phyloP scores from a whole-genome alignment of 495 filamentous ascomycete species.

The Neurospora tetrasperma region DNA sequence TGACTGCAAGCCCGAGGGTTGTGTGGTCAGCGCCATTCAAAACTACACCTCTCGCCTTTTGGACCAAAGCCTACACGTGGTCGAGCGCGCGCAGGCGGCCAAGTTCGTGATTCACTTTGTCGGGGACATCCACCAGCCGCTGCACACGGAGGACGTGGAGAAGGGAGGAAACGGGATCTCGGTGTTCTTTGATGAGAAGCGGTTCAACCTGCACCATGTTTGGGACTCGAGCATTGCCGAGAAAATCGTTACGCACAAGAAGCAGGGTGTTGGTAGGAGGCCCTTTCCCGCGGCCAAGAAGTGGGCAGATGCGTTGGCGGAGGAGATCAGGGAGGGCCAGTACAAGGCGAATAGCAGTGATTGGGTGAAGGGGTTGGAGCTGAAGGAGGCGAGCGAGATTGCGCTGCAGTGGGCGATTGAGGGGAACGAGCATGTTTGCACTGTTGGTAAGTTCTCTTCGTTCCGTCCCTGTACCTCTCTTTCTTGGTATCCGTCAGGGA shows the following conservation, averaged over 20 bases:
- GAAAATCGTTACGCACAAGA: slow-evolving; percentile 41
- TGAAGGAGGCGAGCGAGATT: slow-evolving; percentile 36
- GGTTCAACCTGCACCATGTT: slow-evolving; percentile 47
- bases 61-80: slow-evolving; percentile 25
- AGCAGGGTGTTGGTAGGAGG: slow-evolving; percentile 17
- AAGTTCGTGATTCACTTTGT: slow-evolving; percentile 58
- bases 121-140: slow-evolving; percentile 56
- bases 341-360: slow-evolving; percentile 26
- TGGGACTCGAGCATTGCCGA: slow-evolving; percentile 55
- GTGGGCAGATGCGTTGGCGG: slow-evolving; percentile 43
- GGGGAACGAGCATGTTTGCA: slow-evolving; percentile 51
- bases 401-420: slow-evolving; percentile 53
- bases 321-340: slow-evolving; percentile 42
- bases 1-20: slow-evolving; percentile 52
- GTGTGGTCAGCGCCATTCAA: slow-evolving; percentile 49
- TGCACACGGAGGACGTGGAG: slow-evolving; percentile 50
- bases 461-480: background rate
- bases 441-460: slow-evolving; percentile 24
- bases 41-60: slow-evolving; percentile 48
- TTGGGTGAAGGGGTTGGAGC: slow-evolving; percentile 44
- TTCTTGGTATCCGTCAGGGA: background rate
- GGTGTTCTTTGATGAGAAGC: slow-evolving; percentile 41
- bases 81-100: slow-evolving; percentile 39
- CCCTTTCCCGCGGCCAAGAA: slow-evolving; percentile 33
- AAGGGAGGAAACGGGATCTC: slow-evolving; percentile 51